These are phyloP conservation scores for Deuterostichococcus epilithicus DNA, from an alignment of 139 green algal genomes.

Conservation along the genomic window DNA sequence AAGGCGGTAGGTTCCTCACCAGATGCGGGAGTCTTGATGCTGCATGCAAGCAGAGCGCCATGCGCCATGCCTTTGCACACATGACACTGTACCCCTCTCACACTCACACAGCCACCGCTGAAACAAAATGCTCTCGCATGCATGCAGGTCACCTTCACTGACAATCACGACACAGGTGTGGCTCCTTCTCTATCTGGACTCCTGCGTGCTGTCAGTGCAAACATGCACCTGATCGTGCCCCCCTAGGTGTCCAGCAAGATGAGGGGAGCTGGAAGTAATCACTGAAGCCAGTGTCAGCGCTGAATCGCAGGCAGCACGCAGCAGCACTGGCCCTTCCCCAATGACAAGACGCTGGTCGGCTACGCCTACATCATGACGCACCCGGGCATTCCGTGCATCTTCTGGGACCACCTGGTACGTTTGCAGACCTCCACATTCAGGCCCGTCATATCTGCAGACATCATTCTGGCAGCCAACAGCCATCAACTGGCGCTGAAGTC, in stretches of 20 bases:
- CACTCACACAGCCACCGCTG: too few species aligned
- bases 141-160: slow-evolving; percentile 83
- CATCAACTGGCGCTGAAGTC: too few species aligned
- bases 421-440: too few species aligned
- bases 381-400: slow-evolving; percentile 74
- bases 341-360: slow-evolving; percentile 51
- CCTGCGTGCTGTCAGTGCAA: slow-evolving; percentile 12
- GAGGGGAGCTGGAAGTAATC: not conserved
- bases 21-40: too few species aligned
- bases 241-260: not conserved
- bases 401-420: slow-evolving; percentile 72
- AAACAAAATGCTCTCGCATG: too few species aligned
- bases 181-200: not conserved
- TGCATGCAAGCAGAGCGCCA: too few species aligned
- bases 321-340: slow-evolving; percentile 80
- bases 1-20: too few species aligned
- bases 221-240: too few species aligned
- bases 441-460: too few species aligned
- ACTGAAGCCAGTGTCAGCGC: not conserved
- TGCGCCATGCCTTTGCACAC: too few species aligned
- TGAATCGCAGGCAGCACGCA: slow-evolving; percentile 65
- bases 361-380: slow-evolving; percentile 97
- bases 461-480: too few species aligned
- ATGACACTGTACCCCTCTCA: too few species aligned
- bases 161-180: slow-evolving; percentile 50